A percentile compares a stretch with the other conserved stretches of the same genome.
Conservation (phyloP, 2,329 filamentous ascomycete species). For the Juglanconis juglandina region DNA sequence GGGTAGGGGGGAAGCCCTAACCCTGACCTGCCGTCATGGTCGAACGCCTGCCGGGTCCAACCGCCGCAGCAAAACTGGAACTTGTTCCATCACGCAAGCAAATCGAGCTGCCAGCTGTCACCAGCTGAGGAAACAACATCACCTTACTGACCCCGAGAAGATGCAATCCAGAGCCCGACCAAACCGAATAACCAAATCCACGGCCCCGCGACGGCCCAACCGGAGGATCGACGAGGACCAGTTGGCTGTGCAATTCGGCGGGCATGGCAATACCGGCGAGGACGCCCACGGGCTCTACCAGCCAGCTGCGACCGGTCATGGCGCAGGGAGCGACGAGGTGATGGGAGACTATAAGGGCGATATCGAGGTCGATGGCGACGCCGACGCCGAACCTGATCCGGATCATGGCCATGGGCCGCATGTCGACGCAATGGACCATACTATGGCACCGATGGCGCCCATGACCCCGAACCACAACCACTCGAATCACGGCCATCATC, state of each 20-base stretch:
- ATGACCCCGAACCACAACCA: constrained; percentile 15
- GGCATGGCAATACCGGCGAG: constrained; percentile 9
- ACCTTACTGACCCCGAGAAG: background rate
- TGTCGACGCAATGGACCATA: constrained; percentile 15
- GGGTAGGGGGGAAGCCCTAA: no score
- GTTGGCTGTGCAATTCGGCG: constrained; percentile 14
- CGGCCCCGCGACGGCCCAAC: constrained; percentile 6
- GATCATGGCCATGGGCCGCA: constrained; percentile 1
- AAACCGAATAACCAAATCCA: constrained; percentile 13
- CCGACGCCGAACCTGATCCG: background rate
- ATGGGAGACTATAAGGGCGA: constrained; percentile 10
- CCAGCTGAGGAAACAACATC: constrained; percentile 4
- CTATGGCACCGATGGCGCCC: constrained; percentile 17
- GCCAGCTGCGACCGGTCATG: constrained; percentile 2
- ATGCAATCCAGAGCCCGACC: constrained; percentile 7
- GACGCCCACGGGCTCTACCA: constrained; percentile 10
- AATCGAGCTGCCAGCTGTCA: constrained; percentile 9
- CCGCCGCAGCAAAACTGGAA: no score
- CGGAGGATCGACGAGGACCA: constrained; percentile 18
- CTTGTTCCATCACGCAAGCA: no score
- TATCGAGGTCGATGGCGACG: background rate
- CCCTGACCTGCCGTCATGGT: no score
- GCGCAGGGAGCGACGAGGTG: constrained; percentile 7
- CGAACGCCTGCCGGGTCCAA: no score
- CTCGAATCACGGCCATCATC: background rate